Evolutionary conservation across 805 yeast genomes (phyloP).

Genomic region (Zygoascus bituminiphila): DNA sequence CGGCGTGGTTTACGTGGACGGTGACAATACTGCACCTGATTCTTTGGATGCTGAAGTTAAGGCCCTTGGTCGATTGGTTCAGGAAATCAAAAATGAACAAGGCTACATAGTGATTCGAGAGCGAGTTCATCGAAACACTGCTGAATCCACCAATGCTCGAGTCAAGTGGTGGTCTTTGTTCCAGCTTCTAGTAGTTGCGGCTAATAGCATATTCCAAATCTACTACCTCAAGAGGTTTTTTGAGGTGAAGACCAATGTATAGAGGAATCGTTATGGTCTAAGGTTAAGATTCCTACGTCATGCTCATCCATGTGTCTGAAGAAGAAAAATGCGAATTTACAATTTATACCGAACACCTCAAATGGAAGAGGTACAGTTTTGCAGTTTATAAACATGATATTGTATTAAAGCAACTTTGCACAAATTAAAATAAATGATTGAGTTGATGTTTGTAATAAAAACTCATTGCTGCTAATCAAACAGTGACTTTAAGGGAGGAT

Average conservation of each 20-base stretch:
- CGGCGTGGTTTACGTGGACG: constrained; percentile 81
- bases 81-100: constrained; percentile 83
- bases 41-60: constrained; percentile 78
- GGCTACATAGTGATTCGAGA: constrained; percentile 91
- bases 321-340: no score
- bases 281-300: no score
- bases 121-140: constrained; percentile 96
- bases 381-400: no score
- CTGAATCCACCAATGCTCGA: constrained; percentile 92
- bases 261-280: no score
- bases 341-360: no score
- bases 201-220: constrained; percentile 86
- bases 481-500: no score
- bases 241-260: constrained; percentile 87
- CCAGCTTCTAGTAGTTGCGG: constrained; percentile 79
- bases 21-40: constrained; percentile 65
- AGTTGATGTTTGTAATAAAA: no score
- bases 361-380: no score
- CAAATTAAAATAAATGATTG: no score
- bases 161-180: constrained; percentile 97
- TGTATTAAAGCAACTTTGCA: no score
- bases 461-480: no score
- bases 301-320: no score
- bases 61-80: constrained; percentile 63
- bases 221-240: constrained; percentile 90